These are phyloP conservation scores for Pleurotus sapidus DNA, from an alignment of 768 basidiomycete genomes.

Conservation along the genomic window DNA sequence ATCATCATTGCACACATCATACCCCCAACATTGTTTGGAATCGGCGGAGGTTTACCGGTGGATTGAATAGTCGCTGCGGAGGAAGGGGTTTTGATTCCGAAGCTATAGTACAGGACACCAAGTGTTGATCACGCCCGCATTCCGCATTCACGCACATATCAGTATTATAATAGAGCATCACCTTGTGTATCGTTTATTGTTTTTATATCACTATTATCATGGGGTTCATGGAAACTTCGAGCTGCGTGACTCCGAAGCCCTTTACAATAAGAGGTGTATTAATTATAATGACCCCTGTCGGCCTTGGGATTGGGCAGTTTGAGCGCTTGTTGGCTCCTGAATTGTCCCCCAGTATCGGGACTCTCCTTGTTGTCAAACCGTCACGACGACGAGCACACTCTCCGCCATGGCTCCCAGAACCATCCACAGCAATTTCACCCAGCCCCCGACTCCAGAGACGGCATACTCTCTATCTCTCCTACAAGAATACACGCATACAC, in stretches of 20 bases:
- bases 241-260: neutral
- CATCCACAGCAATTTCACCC: neutral
- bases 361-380: neutral
- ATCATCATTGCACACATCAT: neutral
- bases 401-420: neutral
- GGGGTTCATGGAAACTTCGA: neutral
- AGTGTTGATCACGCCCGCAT: slow-evolving; percentile 8
- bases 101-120: neutral
- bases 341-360: too few relatives aligned
- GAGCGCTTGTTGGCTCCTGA: too few relatives aligned
- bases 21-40: slow-evolving; percentile 2
- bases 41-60: slow-evolving; percentile 4
- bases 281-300: too few relatives aligned
- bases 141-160: slow-evolving; percentile 7
- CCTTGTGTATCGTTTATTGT: slow-evolving; percentile 9
- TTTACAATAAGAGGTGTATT: too few relatives aligned
- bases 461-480: slow-evolving; percentile 70
- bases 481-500: slow-evolving; percentile 84
- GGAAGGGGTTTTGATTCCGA: slow-evolving; percentile 4
- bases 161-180: slow-evolving; percentile 7
- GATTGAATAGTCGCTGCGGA: slow-evolving; percentile 1
- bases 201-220: slow-evolving; percentile 6
- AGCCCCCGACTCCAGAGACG: slow-evolving; percentile 19
- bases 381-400: neutral
- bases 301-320: too few relatives aligned